Evolutionary conservation across 257 asterid species (phyloP).

Genomic region (Nicotiana knightiana): DNA sequence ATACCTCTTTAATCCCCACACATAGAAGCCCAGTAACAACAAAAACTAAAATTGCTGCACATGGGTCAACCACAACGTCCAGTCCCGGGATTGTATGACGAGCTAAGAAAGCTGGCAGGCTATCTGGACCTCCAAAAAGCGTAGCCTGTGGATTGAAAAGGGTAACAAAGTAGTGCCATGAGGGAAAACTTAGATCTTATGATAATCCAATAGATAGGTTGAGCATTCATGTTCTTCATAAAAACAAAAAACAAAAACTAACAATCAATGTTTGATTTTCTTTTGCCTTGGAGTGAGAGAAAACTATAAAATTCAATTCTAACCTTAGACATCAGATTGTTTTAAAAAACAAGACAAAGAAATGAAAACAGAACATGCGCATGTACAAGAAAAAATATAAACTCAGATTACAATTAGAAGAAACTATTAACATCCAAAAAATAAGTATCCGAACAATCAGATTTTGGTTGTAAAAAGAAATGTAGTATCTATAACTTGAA

Average conservation of each 20-base stretch:
- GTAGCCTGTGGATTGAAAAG: constrained; percentile 40
- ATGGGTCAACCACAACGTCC: constrained; percentile 73
- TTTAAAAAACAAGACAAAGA: not conserved
- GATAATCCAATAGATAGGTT: not conserved
- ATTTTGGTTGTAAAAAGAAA: not conserved
- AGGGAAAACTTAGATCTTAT: not conserved
- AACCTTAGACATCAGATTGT: not conserved
- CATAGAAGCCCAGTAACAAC: constrained; percentile 74
- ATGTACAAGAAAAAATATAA: too few species aligned
- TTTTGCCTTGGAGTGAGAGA: not conserved
- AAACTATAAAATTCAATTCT: not conserved
- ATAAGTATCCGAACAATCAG: not conserved
- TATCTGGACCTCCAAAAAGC: constrained; percentile 78
- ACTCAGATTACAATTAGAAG: not conserved
- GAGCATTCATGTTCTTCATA: not conserved
- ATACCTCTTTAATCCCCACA: constrained; percentile 91
- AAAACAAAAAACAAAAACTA: too few species aligned
- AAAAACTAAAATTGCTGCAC: constrained; percentile 71
- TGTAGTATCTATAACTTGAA: not conserved
- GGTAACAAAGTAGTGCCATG: not conserved
- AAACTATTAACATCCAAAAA: not conserved
- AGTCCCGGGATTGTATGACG: constrained; percentile 83
- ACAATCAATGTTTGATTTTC: not conserved
- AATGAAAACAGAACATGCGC: not conserved
- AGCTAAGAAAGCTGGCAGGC: constrained; percentile 69